phyloP scores from a whole-genome alignment of 805 yeast genomes.

The Lachancea waltii region DNA sequence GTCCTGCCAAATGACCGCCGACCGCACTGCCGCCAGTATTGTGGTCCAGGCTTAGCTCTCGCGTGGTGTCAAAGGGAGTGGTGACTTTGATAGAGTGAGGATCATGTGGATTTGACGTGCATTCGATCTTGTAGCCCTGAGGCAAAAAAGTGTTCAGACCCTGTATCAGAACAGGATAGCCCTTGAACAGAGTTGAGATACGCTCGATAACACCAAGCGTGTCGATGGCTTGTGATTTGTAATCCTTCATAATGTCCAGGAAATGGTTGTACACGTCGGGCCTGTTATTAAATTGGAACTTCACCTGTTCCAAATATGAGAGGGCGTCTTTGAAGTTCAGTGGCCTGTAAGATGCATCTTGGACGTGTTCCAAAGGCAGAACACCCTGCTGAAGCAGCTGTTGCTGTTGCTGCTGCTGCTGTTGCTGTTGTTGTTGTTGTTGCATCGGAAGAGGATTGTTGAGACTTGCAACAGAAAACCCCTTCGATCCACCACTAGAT shows the following conservation, averaged over 20 bases:
- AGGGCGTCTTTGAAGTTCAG: constrained; percentile 94
- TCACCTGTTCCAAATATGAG: constrained; percentile 91
- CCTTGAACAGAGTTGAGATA: constrained; percentile 83
- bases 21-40: neutral
- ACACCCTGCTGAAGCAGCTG: constrained; percentile 16
- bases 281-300: constrained; percentile 82
- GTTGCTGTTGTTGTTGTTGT: constrained; percentile 14
- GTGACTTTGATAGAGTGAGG: constrained; percentile 94
- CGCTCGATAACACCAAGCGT: constrained; percentile 98
- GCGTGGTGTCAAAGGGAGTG: constrained; percentile 86
- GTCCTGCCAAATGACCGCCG: neutral
- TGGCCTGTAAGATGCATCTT: constrained; percentile 51
- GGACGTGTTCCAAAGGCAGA: constrained; percentile 37
- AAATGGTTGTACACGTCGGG: constrained; percentile 96
- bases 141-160: constrained; percentile 98
- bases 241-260: constrained; percentile 97
- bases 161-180: constrained; percentile 89
- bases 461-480: constrained; percentile 28
- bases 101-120: constrained; percentile 82
- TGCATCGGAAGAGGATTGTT: constrained; percentile 27
- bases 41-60: constrained; percentile 4
- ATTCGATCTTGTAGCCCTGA: constrained; percentile 90
- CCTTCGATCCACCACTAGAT: constrained; percentile 5
- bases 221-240: constrained; percentile 90
- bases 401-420: constrained; percentile 13